phyloP scores from a whole-genome alignment of 2,329 filamentous ascomycete genomes.

The Alternaria sp. region DNA sequence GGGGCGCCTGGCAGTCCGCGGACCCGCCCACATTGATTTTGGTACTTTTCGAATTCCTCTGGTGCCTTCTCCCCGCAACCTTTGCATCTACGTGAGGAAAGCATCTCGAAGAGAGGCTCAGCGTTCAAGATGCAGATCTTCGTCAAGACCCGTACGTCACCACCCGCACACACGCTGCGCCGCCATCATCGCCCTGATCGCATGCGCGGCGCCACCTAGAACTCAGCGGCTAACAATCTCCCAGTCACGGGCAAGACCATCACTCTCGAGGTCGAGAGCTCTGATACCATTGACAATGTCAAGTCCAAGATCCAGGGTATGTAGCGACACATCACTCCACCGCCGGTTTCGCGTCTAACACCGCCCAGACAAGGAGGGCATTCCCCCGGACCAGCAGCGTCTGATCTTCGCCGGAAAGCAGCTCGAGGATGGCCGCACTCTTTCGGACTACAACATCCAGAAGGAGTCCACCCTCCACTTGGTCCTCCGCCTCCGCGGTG shows the following conservation, averaged over 20 bases:
- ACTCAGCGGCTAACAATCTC: constrained; percentile 20
- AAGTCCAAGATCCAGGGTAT: constrained; percentile 90
- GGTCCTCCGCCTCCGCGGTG: constrained; percentile 97
- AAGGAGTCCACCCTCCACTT: constrained; percentile 99
- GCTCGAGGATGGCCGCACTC: constrained; percentile 98
- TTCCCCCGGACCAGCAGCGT: constrained; percentile 98
- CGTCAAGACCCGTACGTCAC: constrained; percentile 81
- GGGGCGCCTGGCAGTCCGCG: constrained; percentile 15
- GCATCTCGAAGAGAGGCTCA: constrained; percentile 11
- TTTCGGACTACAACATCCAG: constrained; percentile 99
- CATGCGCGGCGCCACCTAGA: background rate
- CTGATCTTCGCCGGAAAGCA: constrained; percentile 99
- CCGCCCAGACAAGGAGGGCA: constrained; percentile 95
- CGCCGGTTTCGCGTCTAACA: constrained; percentile 28
- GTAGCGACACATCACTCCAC: constrained; percentile 21
- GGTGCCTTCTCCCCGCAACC: constrained; percentile 6
- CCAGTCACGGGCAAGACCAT: constrained; percentile 98
- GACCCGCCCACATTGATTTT: constrained; percentile 32
- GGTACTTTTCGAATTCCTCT: constrained; percentile 19
- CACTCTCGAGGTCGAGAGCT: constrained; percentile 99
- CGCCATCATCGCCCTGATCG: background rate
- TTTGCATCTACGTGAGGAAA: constrained; percentile 17
- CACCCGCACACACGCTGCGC: background rate
- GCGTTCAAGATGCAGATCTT: constrained; percentile 84
- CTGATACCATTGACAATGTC: constrained; percentile 99